These are phyloP conservation scores for Taphrina pruni DNA, from an alignment of 1,139 yeast species.

Conservation along the genomic window DNA sequence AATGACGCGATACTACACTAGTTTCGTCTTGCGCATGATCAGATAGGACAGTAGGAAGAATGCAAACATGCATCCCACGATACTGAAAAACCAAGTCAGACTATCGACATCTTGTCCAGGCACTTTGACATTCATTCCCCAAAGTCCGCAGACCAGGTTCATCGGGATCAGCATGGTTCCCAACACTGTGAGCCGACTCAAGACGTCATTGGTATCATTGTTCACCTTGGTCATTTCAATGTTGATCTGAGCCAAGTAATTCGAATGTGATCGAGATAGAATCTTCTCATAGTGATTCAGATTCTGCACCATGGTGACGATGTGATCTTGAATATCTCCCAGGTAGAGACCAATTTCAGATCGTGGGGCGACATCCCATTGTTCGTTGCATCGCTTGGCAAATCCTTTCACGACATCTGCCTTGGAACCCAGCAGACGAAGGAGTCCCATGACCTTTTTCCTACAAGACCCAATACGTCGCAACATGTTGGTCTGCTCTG, in stretches of 20 bases:
- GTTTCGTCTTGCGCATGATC: constrained; percentile 21
- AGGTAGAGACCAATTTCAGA: constrained; percentile 85
- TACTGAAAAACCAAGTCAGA: constrained; percentile 72
- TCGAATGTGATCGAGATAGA: constrained; percentile 89
- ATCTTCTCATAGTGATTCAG: constrained; percentile 92
- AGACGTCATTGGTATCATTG: constrained; percentile 93
- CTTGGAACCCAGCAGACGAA: constrained; percentile 83
- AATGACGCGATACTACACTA: constrained; percentile 4
- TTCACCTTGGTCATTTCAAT: constrained; percentile 98
- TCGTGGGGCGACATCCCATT: constrained; percentile 75
- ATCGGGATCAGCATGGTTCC: constrained; percentile 95
- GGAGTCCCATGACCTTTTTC: constrained; percentile 87
- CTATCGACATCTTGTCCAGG: constrained; percentile 84
- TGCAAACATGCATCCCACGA: constrained; percentile 40
- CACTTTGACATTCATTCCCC: constrained; percentile 98
- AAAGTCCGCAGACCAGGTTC: constrained; percentile 91
- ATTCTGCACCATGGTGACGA: constrained; percentile 60
- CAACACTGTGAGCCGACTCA: constrained; percentile 87
- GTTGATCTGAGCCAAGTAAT: constrained; percentile 92
- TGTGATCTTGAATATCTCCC: constrained; percentile 86
- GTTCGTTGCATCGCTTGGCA: constrained; percentile 86
- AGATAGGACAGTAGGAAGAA: constrained; percentile 34
- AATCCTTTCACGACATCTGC: constrained; percentile 97
- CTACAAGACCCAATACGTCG: constrained; percentile 94
- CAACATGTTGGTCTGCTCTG: constrained; percentile 70